These are phyloP conservation scores for Suillus clintonianus DNA, from an alignment of 768 basidiomycete genomes.

Conservation along the genomic window DNA sequence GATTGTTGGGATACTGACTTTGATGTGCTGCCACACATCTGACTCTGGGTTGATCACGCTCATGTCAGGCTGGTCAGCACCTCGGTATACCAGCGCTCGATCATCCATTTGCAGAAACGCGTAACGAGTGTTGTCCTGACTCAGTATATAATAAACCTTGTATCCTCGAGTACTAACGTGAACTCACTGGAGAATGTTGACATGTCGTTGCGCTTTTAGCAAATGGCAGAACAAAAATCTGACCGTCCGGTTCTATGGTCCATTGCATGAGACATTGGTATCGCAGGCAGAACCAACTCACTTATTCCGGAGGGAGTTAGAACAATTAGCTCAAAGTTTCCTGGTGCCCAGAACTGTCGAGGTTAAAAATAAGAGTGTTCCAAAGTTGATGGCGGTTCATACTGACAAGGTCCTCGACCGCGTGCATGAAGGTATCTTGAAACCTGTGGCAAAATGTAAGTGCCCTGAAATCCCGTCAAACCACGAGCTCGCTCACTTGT, in stretches of 20 bases:
- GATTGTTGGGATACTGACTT: constrained; percentile 45
- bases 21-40: constrained; percentile 97
- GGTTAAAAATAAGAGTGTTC: constrained; percentile 5
- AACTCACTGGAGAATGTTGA: constrained; percentile 84
- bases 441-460: constrained; percentile 44
- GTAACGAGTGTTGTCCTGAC: constrained; percentile 93
- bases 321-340: constrained; percentile 86
- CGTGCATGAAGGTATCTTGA: constrained; percentile 85
- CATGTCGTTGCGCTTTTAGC: constrained; percentile 93
- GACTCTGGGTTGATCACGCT: constrained; percentile 97
- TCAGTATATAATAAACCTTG: constrained; percentile 10
- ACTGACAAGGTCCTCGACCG: constrained; percentile 71
- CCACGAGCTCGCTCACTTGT: constrained; percentile 35
- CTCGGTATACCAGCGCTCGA: constrained; percentile 88
- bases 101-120: constrained; percentile 97
- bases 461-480: constrained; percentile 1
- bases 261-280: constrained; percentile 8
- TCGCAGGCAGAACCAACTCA: constrained; percentile 30
- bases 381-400: not conserved
- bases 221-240: constrained; percentile 86
- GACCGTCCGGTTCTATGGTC: constrained; percentile 56
- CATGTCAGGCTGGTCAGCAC: constrained; percentile 97
- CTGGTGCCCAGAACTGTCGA: constrained; percentile 87
- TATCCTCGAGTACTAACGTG: not conserved
- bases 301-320: constrained; percentile 61